Evolutionary conservation across 129 eudicot species (phyloP), one percentile per base, ranked within the genome.

Genomic region (Heracleum sosnowskyi): DNA sequence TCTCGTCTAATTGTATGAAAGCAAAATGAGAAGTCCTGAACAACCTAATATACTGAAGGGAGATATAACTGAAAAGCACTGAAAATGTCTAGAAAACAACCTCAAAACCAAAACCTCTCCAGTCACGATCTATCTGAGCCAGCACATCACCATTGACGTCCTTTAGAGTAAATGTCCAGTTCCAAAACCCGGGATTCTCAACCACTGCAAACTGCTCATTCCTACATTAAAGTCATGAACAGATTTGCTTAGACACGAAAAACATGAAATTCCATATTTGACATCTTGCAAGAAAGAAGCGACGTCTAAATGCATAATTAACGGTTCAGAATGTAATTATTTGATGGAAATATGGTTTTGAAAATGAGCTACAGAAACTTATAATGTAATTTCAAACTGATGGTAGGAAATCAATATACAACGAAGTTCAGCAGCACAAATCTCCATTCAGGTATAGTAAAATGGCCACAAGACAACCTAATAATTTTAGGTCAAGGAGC

Each of bases 51-150:
- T 69, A 35, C n/a, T 62, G 42, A 17, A 69, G 39, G 44, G 22
- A 7, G 74, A 20, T 16, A 75, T 39, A 41, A 39, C 16, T 26
- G n/a, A 40, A 31, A 44, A 69, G 71, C 45, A 63, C 34, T 76
- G 57, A 29, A 77, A 78, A 46, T 73, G 39, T 79, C 44, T 72
- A 33, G 24, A 13, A 28, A 49, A 71, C 75, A 36, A 96, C 99
- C 99, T 96, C 97, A 81, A 92, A 96, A 78, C 99, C 99, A 83
- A 92, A 90, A 68, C 97, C 99, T 77, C 99, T 93, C 97, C 97
- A 96, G 70, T 92, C 93, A 78, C 99, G 99, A 81, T 96, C 95
- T 62, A 96, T 89, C 82, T 92, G 89, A 72, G 91, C 99, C 85
- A 96, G 87, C 76, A 92, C 93, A 57, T 92, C 86, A 22, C 97